Evolutionary conservation across 2,329 filamentous ascomycete species (phyloP), one percentile per base, ranked within the genome.

Genomic region (Orbilia quercus): DNA sequence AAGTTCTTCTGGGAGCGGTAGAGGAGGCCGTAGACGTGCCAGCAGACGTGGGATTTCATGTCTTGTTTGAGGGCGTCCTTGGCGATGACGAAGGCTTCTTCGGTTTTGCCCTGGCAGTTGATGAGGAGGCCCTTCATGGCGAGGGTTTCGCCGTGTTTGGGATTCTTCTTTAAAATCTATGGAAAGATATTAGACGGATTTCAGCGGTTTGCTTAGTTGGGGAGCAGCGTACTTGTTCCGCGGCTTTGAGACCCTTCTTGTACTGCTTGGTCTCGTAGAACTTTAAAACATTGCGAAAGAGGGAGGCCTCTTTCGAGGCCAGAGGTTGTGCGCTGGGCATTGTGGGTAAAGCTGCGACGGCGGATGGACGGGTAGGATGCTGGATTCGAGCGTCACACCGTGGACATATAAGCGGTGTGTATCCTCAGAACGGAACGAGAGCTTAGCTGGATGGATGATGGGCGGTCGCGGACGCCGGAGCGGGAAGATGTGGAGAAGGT

Each of bases 21-120:
- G 55, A 99, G 86, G 77, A 99, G 83, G 31, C 96, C 95, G 81
- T 98, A 99, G 74, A 99, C 95, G 82, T 99, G 96, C 95, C 95
- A 99, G 85, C 93, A 98, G 79, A 99, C 93, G 82, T 98, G 94
- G 79, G 93, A 97, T 84, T 96, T 97, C 93, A 99, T 98, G 81
- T 98, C 93, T 79, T 93, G 92, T 77, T 90, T 92, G 78, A 99
- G 85, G 34, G 96, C 95, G 76, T 92, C 87, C 83, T 97, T 99
- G 79, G 91, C 94, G 71, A 99, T 85, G 48, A 89, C 87, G 80
- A 99, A 99, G 0, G 96, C 96, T 82, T 99, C 95, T 67, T 96
- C 92, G 28, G 90, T 89, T 82, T 96, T 94, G 77, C 92, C 92
- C 82, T 94, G 90, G 47, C 91, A 90, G 81, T 96, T 98, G 82